These are phyloP conservation scores for Plasmodium relictum DNA, from an alignment of 169 alveolate genomes.

Conservation along the genomic window DNA sequence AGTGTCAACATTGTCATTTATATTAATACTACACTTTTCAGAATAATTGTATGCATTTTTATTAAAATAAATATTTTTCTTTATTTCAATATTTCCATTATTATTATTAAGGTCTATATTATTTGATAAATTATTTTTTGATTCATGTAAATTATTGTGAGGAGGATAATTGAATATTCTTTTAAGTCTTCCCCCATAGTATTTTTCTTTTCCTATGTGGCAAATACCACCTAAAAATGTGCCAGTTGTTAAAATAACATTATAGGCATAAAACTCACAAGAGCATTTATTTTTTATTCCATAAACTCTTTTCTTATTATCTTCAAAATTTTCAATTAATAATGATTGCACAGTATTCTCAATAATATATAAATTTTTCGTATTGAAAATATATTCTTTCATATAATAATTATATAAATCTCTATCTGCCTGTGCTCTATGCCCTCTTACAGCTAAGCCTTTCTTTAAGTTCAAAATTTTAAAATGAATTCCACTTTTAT, in stretches of 20 bases:
- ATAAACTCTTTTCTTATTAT: slow-evolving; percentile 50
- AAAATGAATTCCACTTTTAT: slow-evolving; percentile 91
- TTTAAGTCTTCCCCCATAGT: slow-evolving; percentile 54
- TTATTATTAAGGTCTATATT: neutral
- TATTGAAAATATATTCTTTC: slow-evolving; percentile 56
- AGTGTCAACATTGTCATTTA: neutral
- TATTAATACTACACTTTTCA: neutral
- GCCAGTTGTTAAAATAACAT: slow-evolving; percentile 93
- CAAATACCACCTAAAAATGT: slow-evolving; percentile 92
- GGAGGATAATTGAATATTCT: neutral
- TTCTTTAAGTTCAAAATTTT: slow-evolving; percentile 90
- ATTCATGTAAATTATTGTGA: neutral
- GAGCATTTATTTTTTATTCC: slow-evolving; percentile 81
- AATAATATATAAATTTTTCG: slow-evolving; percentile 30
- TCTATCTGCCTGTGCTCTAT: slow-evolving; percentile 93
- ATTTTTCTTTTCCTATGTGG: slow-evolving; percentile 88
- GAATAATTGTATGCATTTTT: neutral
- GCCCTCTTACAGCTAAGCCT: slow-evolving; percentile 95
- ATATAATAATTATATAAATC: slow-evolving; percentile 87
- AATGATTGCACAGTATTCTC: slow-evolving; percentile 84
- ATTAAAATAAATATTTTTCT: neutral
- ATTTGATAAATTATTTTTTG: neutral
- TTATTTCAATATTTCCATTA: neutral
- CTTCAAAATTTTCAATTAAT: slow-evolving; percentile 12
- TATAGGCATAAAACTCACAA: slow-evolving; percentile 68